phyloP scores from a whole-genome alignment of 306 rosid species.

The Ceratonia siliqua region DNA sequence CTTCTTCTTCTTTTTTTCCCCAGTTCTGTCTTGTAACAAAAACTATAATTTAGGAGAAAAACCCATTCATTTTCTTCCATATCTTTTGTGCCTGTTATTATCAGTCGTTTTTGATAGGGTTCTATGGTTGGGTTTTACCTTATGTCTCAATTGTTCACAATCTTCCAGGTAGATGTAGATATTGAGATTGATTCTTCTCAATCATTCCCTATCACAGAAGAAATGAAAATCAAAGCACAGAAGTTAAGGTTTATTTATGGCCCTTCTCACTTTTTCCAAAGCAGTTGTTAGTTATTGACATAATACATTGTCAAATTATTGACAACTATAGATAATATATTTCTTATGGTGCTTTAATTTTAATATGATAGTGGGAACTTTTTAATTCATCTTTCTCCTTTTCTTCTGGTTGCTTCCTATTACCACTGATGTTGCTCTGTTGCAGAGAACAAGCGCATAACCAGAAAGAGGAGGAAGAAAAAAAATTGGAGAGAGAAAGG shows the following conservation, averaged over 20 bases:
- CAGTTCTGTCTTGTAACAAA: neutral
- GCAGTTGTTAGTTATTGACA: neutral
- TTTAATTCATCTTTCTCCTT: neutral
- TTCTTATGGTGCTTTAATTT: neutral
- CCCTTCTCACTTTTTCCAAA: neutral
- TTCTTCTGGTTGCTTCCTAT: constrained; percentile 9
- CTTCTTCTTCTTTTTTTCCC: neutral
- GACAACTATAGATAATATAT: neutral
- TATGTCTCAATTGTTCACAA: constrained; percentile 27
- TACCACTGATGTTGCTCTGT: constrained; percentile 11
- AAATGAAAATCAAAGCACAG: constrained; percentile 59
- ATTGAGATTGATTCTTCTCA: constrained; percentile 54
- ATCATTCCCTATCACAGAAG: constrained; percentile 64
- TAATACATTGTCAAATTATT: neutral
- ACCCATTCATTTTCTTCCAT: neutral
- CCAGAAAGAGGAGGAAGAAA: constrained; percentile 48
- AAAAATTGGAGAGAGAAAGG: constrained; percentile 46
- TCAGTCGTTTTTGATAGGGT: neutral
- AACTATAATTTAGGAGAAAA: neutral
- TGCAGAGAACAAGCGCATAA: constrained; percentile 49
- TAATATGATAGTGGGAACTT: neutral
- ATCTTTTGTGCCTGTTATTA: neutral
- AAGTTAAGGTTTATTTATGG: constrained; percentile 50
- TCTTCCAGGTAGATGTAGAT: constrained; percentile 58
- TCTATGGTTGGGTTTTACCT: neutral